Evolutionary conservation across 768 basidiomycete species (phyloP).

Genomic region (Clavaria fumosa): DNA sequence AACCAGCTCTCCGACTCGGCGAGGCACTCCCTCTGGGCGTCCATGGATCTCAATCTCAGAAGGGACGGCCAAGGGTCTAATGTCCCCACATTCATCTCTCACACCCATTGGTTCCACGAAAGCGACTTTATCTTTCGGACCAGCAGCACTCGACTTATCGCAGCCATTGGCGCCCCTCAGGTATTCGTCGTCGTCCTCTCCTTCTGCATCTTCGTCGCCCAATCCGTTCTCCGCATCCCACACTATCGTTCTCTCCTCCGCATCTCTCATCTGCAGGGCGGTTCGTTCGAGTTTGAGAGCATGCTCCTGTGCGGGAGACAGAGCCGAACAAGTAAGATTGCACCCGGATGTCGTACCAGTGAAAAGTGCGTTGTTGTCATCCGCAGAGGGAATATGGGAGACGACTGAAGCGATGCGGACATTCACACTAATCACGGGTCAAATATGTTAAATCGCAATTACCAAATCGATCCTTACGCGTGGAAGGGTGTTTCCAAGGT

Average conservation of each 20-base stretch:
- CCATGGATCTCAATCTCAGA: constrained; percentile 29
- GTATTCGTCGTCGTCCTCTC: constrained; percentile 41
- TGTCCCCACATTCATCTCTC: constrained; percentile 36
- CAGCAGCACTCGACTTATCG: too few relatives aligned
- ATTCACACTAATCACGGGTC: constrained; percentile 34
- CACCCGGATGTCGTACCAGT: constrained; percentile 27
- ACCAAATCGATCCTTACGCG: constrained; percentile 24
- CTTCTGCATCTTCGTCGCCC: constrained; percentile 39
- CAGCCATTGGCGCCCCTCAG: constrained; percentile 21
- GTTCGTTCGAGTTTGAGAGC: constrained; percentile 35
- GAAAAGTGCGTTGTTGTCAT: constrained; percentile 42
- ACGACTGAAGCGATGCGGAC: constrained; percentile 61
- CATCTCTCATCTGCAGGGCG: constrained; percentile 48
- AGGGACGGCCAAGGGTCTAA: constrained; percentile 25
- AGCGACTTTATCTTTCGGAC: too few relatives aligned
- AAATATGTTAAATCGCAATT: constrained; percentile 1
- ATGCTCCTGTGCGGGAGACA: constrained; percentile 47
- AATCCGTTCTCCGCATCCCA: constrained; percentile 41
- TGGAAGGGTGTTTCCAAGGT: constrained; percentile 59
- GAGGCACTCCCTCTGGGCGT: constrained; percentile 33
- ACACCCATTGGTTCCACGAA: constrained; percentile 37
- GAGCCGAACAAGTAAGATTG: constrained; percentile 16
- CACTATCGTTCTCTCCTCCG: constrained; percentile 41
- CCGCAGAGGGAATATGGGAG: constrained; percentile 49
- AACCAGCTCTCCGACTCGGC: constrained; percentile 42